Percentiles rank a stretch among this genome's conserved stretches.
Conservation (phyloP, 352 stramenopile genomes). For the Globisporangium barbulae region DNA sequence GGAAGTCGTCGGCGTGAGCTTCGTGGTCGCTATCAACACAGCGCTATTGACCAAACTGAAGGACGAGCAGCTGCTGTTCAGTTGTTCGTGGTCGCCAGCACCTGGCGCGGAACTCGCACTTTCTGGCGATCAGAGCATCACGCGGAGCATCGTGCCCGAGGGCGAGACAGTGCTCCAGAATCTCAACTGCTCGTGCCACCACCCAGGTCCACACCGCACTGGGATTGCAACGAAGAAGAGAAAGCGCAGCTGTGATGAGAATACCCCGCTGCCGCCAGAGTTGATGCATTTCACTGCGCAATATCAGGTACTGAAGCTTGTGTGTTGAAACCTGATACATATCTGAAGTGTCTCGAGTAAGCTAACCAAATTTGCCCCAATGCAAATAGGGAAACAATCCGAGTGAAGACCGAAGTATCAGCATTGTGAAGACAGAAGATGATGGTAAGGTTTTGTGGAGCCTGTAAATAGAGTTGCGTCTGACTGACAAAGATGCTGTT, state of each 20-base stretch:
- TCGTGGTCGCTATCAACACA: slow-evolving; percentile 40
- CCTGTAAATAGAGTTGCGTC: neutral
- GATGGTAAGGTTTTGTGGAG: slow-evolving; percentile 18
- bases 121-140: slow-evolving; percentile 5
- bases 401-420: slow-evolving; percentile 67
- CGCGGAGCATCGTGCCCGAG: slow-evolving; percentile 4
- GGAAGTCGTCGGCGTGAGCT: slow-evolving; percentile 48
- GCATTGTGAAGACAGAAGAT: slow-evolving; percentile 35
- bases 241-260: slow-evolving; percentile 16
- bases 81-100: slow-evolving; percentile 49
- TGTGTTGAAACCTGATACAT: neutral
- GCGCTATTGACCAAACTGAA: slow-evolving; percentile 37
- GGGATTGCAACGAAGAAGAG: slow-evolving; percentile 3
- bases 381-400: slow-evolving; percentile 42
- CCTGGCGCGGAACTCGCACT: slow-evolving; percentile 28
- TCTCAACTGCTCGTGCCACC: slow-evolving; percentile 20
- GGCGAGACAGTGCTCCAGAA: slow-evolving; percentile 3
- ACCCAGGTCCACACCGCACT: neutral
- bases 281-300: slow-evolving; percentile 46
- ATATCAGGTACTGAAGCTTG: slow-evolving; percentile 36
- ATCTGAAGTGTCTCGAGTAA: neutral
- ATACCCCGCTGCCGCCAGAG: slow-evolving; percentile 5
- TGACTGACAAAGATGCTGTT: neutral
- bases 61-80: slow-evolving; percentile 31
- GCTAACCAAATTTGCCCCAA: neutral